Evolutionary conservation across 345 rosid genomes (phyloP).

Genomic region (Pelargonium nanum): DNA sequence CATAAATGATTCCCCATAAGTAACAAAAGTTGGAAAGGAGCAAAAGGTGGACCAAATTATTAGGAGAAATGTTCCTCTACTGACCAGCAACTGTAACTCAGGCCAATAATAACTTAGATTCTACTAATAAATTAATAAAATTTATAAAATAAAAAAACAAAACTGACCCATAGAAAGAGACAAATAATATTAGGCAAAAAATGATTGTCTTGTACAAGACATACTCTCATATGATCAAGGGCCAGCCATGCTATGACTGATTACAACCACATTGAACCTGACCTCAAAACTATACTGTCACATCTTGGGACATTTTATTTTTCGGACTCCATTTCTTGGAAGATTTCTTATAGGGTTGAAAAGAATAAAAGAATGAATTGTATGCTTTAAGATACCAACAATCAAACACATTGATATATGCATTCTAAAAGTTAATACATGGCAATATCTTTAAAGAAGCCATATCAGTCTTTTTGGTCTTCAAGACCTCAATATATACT

Average conservation of each 20-base stretch:
- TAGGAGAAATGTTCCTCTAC: too few species aligned
- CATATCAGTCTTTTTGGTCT: too few species aligned
- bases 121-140: not conserved
- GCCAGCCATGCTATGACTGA: not conserved
- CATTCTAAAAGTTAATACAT: not conserved
- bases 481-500: too few species aligned
- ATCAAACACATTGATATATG: not conserved
- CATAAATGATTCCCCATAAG: constrained; percentile 1
- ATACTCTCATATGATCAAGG: not conserved
- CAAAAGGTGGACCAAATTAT: not conserved
- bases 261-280: not conserved
- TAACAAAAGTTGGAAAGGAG: not conserved
- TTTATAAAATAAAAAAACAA: too few species aligned
- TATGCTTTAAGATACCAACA: too few species aligned
- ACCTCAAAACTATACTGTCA: not conserved
- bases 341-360: not conserved
- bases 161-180: not conserved
- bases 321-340: not conserved
- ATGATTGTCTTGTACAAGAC: not conserved
- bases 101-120: not conserved
- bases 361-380: not conserved
- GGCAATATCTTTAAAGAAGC: too few species aligned
- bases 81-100: not conserved
- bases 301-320: not conserved
- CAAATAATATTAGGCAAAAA: not conserved